Conservation (phyloP, 78 protist genomes). For the Dictyostelium intermedium region DNA sequence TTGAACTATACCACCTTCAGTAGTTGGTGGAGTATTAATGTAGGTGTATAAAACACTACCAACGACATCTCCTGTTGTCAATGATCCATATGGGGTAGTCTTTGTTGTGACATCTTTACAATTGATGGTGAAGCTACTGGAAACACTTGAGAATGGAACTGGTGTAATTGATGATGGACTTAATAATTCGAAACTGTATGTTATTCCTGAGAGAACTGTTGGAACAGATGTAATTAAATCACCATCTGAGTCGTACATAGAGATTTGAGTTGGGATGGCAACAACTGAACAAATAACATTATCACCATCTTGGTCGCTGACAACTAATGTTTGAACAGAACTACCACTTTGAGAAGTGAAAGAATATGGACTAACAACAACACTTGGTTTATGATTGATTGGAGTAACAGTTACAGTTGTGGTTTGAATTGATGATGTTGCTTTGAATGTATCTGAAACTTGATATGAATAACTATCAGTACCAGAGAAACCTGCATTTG, state of each 20-base stretch:
- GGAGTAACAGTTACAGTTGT: neutral
- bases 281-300: neutral
- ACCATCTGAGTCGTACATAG: neutral
- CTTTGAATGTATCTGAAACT: neutral
- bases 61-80: neutral
- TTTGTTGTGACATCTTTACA: neutral
- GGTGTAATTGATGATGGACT: neutral
- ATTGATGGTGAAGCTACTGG: neutral
- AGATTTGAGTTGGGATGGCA: neutral
- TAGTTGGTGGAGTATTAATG: neutral
- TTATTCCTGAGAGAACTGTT: neutral
- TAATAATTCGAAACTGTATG: neutral
- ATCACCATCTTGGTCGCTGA: neutral
- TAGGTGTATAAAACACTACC: neutral
- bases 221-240: neutral
- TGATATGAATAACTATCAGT: neutral
- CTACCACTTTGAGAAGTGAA: neutral
- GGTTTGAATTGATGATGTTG: neutral
- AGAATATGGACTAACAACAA: neutral
- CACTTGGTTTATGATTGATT: slow-evolving; percentile 19
- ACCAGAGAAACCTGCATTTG: slow-evolving; percentile 36
- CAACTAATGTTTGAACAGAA: too few relatives aligned
- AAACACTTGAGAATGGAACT: neutral
- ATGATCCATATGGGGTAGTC: neutral
- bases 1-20: neutral